Evolutionary conservation across 768 basidiomycete genomes (phyloP), one percentile per base, ranked within the genome.

Genomic region (Lentinula guzmanii): DNA sequence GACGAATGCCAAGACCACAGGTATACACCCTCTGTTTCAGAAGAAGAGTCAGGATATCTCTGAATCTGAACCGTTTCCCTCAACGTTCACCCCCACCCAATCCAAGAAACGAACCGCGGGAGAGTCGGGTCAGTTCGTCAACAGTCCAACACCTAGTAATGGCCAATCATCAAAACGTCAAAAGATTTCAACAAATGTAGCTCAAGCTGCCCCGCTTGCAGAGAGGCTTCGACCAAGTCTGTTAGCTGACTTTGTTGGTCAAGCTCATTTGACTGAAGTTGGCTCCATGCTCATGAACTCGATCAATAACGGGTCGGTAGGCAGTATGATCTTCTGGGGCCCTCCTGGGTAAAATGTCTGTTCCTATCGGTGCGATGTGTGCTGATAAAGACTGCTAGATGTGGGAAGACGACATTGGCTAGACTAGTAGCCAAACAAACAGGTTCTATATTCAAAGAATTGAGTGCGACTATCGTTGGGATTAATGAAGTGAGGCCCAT

Each of bases 391-490:
- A 41, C 34, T 46, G 34, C 21, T 15, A 87, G 85, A 34, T 87
- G 84, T 64, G 87, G 89, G 18, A 90, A 89, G 72, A 91, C 88
- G 1, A 92, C 90, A 0, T 72, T 93, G 34, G 90, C 90, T 0
- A 76, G 90, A 64, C 70, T 95, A 28, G 75, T 93, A 8, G 89
- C 90, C 0, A 77, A 75, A 48, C 77, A 78, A 55, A 78, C 83
- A 1, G 75, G 84, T 64, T 82, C 83, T 13, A 74, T 81, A 10
- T 90, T 91, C 70, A 90, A 85, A 65, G 92, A 94, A 67, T 72
- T 93, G 21, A 87, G 87, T 68, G 89, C 89, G n/a, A 90, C 90
- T 0, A 82, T 76, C 31, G 80, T 81, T 2, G 84, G 84, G 3
- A 83, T 88, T 15, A 83, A 82, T 56, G 90, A 95, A 45, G 84